Base-by-base conservation (phyloP, 352 stramenopile species). In the Globisporangium emineosum region DNA sequence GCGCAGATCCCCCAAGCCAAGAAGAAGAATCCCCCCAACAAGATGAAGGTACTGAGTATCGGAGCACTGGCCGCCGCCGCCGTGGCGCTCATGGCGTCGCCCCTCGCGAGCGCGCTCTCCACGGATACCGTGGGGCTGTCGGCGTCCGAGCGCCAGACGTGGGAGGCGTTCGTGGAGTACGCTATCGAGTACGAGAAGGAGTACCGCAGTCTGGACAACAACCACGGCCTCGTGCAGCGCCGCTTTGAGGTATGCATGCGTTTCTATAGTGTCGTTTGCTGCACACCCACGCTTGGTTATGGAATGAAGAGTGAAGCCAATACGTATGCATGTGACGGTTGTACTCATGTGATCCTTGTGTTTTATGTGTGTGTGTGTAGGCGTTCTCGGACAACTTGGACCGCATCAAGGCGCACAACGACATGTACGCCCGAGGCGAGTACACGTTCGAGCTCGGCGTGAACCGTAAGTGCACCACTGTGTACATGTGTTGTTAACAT, bases 101-200 rank as follows among this genome's bases (percentile, higher is more conserved):
- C 58, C 25, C 30, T 47, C 43, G 25, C 58, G 42, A 57, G 21
- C 29, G 58, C 58, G 8, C 32, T 64, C n/a, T 42, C 58, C 43
- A 57, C 47, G 58, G 58, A 64, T 12, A 55, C 35, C 17, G 58
- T 57, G 9, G 58, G 58, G 43, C 43, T 64, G n/a, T 43, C 33
- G 3, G 58, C 19, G 43, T 49, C 57, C 2, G 51, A 81, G 54
- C 75, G 76, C 53, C 53, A 67, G 47, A 67, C 53, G 56, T 88
- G 78, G 78, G 69, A 77, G 29, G 47, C 64, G 19, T 88, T 88
- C 51, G 72, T 88, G 21, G 72, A 86, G 57, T 86, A 88, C 64
- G 76, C 76, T 7, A 68, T 83, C 40, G 76, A 86, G 62, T 84
- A 68, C 56, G 60, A 77, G 42, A 88, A 88, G 60, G 60, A 69